Percentiles rank a stretch among this genome's conserved stretches.
These are phyloP conservation scores for Umbellularia californica DNA, from an alignment of 164 flowering plant species.

Conservation along the genomic window DNA sequence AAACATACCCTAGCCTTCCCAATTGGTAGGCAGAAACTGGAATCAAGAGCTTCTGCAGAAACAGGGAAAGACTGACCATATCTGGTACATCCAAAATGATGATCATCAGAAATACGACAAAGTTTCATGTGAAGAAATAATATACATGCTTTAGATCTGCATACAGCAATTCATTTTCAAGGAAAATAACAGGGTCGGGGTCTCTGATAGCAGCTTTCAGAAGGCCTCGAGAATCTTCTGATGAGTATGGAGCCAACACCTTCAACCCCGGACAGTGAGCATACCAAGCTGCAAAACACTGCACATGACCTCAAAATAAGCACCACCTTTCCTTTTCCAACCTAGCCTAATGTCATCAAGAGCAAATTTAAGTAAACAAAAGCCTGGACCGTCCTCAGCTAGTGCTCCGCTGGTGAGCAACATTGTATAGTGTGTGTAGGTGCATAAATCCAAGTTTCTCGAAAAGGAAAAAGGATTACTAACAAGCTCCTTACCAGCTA, in stretches of 20 bases:
- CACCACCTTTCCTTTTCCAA: background rate
- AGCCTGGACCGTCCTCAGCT: no score
- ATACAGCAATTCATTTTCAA: slow-evolving; percentile 92
- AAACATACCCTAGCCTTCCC: slow-evolving; percentile 83
- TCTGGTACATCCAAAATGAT: slow-evolving; percentile 28
- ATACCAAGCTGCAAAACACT: slow-evolving; percentile 92
- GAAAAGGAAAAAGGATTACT: no score
- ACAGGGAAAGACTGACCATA: slow-evolving; percentile 93
- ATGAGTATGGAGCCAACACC: slow-evolving; percentile 76
- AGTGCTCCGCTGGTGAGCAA: no score
- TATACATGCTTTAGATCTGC: slow-evolving; percentile 18
- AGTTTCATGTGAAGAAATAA: slow-evolving; percentile 1
- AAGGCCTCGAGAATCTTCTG: slow-evolving; percentile 90
- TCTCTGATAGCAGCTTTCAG: slow-evolving; percentile 84
- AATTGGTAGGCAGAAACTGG: slow-evolving; percentile 79
- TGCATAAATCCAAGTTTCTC: no score
- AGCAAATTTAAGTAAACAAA: background rate
- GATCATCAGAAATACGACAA: background rate
- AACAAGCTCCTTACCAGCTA: no score
- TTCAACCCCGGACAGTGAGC: slow-evolving; percentile 74
- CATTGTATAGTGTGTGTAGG: no score
- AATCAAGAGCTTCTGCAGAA: slow-evolving; percentile 82
- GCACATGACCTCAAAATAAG: slow-evolving; percentile 16
- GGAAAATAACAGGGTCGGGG: slow-evolving; percentile 86
- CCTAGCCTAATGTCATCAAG: background rate